These are phyloP conservation scores for Lactarius psammicola DNA, from an alignment of 768 basidiomycete species.

Conservation along the genomic window DNA sequence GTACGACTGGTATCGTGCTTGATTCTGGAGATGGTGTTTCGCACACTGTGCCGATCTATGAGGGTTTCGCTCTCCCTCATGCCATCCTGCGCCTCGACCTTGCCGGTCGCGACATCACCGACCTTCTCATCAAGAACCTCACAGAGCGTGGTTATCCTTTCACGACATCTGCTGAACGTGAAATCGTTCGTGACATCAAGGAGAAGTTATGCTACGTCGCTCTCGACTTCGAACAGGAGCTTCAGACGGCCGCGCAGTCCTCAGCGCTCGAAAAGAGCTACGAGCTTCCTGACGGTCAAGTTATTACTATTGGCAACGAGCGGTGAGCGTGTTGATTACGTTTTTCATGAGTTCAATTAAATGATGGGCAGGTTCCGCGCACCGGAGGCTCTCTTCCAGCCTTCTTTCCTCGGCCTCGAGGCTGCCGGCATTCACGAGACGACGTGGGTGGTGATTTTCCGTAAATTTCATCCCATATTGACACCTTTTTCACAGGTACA, in stretches of 20 bases:
- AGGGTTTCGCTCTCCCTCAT: slow-evolving; percentile 90
- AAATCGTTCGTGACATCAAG: slow-evolving; percentile 97
- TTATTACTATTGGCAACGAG: slow-evolving; percentile 82
- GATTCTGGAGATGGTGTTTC: slow-evolving; percentile 97
- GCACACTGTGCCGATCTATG: slow-evolving; percentile 96
- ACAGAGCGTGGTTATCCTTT: slow-evolving; percentile 92
- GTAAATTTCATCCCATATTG: background rate
- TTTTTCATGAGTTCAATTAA: background rate
- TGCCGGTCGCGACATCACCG: slow-evolving; percentile 90
- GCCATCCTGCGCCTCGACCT: slow-evolving; percentile 91
- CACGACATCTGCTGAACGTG: slow-evolving; percentile 89
- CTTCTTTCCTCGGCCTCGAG: slow-evolving; percentile 64
- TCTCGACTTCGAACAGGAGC: slow-evolving; percentile 90
- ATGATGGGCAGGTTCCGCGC: slow-evolving; percentile 47
- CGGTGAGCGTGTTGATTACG: slow-evolving; percentile 37
- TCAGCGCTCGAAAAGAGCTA: slow-evolving; percentile 92
- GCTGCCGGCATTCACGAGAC: slow-evolving; percentile 81
- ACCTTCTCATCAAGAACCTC: slow-evolving; percentile 77
- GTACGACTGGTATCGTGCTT: slow-evolving; percentile 92
- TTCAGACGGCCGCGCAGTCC: slow-evolving; percentile 86
- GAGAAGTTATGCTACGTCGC: slow-evolving; percentile 92
- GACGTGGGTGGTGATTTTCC: slow-evolving; percentile 40
- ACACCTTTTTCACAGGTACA: slow-evolving; percentile 41
- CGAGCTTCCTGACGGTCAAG: slow-evolving; percentile 90
- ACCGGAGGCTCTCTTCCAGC: slow-evolving; percentile 59